Conservation (phyloP, 179 eudicot genomes). For the Heliamphora ciliata region DNA sequence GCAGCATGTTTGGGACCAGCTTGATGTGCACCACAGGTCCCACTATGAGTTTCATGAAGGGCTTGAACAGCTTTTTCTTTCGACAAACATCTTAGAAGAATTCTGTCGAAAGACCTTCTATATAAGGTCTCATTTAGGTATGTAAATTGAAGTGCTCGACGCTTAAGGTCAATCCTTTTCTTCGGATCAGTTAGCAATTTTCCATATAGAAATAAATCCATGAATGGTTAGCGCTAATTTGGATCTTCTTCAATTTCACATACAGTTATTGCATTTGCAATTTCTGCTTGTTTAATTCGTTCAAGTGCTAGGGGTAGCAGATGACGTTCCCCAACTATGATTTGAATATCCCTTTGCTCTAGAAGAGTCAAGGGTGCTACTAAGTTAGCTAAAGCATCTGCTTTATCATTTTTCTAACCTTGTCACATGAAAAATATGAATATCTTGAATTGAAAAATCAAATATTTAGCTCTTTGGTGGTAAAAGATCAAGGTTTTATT, state of each 20-base stretch:
- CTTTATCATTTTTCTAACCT: constrained; percentile 5
- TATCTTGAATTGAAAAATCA: neutral
- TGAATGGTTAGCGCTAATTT: constrained; percentile 13
- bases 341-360: neutral
- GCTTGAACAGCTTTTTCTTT: too few relatives aligned
- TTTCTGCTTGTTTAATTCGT: neutral
- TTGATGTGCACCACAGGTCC: too few relatives aligned
- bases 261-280: neutral
- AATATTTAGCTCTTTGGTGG: neutral
- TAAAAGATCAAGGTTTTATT: neutral
- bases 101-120: too few relatives aligned
- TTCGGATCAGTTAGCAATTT: neutral
- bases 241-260: constrained; percentile 8
- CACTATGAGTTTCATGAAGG: too few relatives aligned
- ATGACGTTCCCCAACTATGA: neutral
- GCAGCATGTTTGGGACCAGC: too few relatives aligned
- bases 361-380: constrained; percentile 1
- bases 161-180: neutral
- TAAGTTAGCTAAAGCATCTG: constrained; percentile 4
- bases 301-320: neutral
- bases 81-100: too few relatives aligned
- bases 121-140: too few relatives aligned
- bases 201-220: constrained; percentile 1
- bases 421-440: neutral
- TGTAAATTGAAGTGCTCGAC: too few relatives aligned